Conservation (phyloP, 2,329 filamentous ascomycete genomes). For the Fusarium camptoceras region DNA sequence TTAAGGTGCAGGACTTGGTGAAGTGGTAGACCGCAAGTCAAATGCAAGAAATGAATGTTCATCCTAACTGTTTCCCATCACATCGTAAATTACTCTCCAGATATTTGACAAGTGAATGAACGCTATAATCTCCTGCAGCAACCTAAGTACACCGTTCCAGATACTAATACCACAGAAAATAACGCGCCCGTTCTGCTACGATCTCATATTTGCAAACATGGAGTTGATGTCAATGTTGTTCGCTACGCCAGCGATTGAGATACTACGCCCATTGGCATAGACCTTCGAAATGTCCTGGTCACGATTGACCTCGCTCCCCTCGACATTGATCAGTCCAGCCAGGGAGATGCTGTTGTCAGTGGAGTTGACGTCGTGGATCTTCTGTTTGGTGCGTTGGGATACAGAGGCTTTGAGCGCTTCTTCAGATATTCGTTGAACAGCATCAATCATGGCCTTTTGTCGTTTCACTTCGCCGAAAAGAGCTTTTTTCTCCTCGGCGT, state of each 20-base stretch:
- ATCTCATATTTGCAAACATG: too few relatives aligned
- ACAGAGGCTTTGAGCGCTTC: not conserved
- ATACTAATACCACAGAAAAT: too few relatives aligned
- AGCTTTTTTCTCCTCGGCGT: accelerated
- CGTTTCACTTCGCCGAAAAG: accelerated
- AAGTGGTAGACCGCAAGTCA: constrained; percentile 19
- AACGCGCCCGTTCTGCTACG: too few relatives aligned
- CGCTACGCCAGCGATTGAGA: not conserved
- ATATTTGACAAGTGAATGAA: too few relatives aligned
- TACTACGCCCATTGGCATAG: accelerated
- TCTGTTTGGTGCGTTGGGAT: not conserved
- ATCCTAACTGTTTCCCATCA: too few relatives aligned
- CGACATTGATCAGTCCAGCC: accelerated
- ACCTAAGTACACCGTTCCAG: too few relatives aligned
- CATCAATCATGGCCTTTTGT: not conserved
- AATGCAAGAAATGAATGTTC: too few relatives aligned
- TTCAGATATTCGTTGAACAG: not conserved
- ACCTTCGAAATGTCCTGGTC: not conserved
- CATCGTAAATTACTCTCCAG: too few relatives aligned
- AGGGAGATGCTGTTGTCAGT: not conserved
- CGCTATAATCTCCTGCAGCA: too few relatives aligned
- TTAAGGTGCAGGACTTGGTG: constrained; percentile 41
- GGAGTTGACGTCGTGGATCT: not conserved
- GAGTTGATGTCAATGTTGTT: not conserved
- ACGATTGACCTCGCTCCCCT: accelerated